Base-by-base conservation (phyloP, 2,329 filamentous ascomycete genomes). In the Diplocarpon rosae region DNA sequence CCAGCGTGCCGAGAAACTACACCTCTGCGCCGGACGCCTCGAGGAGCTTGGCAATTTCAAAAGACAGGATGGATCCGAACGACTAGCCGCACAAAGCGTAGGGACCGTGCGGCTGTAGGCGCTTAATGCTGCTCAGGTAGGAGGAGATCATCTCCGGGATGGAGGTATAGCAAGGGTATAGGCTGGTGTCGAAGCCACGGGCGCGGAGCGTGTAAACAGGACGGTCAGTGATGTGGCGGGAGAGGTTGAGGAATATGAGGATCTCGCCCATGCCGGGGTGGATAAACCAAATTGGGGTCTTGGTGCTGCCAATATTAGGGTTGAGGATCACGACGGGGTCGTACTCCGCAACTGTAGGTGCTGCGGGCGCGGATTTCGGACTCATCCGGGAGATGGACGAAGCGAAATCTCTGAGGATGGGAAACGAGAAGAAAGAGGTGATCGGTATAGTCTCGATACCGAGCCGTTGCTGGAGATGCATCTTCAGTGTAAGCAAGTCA, bases 41-140 rank as follows among this genome's bases (percentile, higher is more conserved):
- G 9, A 75, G 62, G 1, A 49, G 28, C 56, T 75, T 75, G 11
- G 64, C 60, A 0, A 70, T 55, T 52, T 75, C 72, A 46, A 74
- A 76, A 0, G 70, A 68, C 0, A 75, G 46, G 55, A 71, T 71
- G 5, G 62, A 51, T 1, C 73, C 72, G 51, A 68, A 74, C 5
- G 62, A 68, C 52, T 75, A 76, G 0, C 73, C 72, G 0, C 68
- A 67, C 1, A 76, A 54, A 0, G 68, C 68, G 49, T 76, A 76
- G 0, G 72, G 72, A 0, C 73, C 71, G 0, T 56, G 12, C 0
- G 71, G 70, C 46, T 76, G 72, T 1, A 45, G 47, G 3, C 43
- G 17, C n/a, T 62, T 62, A 31, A 76, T 66, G 0, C 65, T 63
- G 0, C 42, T 31, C 9, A 58, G 48, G 53, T 75, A 76, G 0